Base-by-base conservation (phyloP, 1,284 basidiomycete species). In the Leccinum fuscescens region DNA sequence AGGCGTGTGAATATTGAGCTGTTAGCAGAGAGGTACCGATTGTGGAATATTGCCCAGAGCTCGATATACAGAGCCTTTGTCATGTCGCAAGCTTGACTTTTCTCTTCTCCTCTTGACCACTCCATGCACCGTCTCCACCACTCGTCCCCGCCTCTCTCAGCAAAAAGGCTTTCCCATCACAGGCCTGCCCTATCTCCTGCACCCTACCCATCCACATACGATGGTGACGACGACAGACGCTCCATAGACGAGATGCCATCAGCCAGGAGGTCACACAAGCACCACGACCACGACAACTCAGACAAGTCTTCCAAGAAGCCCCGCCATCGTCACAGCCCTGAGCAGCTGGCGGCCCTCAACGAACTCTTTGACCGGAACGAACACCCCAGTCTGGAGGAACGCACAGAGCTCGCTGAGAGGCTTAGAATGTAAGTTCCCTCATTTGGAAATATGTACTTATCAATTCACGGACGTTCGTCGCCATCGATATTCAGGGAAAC, bases 321-420 rank as follows among this genome's bases (percentile, higher is more conserved):
- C 52, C 82, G 89, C 65, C 87, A 90, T 75, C 82, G 89, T 53
- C 90, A 91, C 69, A 82, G 83, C 22, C 83, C 86, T 15, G 75
- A 77, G 24, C 89, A 91, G 74, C 81, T 91, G 35, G 82, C 82
- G 33, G 87, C 86, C 49, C 79, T 92, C 67, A 91, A 92, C 72
- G 83, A 85, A 69, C 85, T 91, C 63, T 92, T 86, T 65, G 88
- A 89, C 65, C 80, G 82, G 74, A 83, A 85, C 57, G 89, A 90
- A 67, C 89, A 90, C 73, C 89, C 89, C n/a, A 74, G 84, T 54
- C 77, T 89, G 57, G 85, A 89, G 59, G 80, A 84, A 61, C 82
- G 89, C 64, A 80, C 82, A 17, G 79, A 81, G 44, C 77, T 92
- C 56, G 89, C 88, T 66, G 82, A 87, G 65, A 81, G 79, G 64